Base-by-base conservation (phyloP, 257 asterid species). In the Nemophila menziesii region DNA sequence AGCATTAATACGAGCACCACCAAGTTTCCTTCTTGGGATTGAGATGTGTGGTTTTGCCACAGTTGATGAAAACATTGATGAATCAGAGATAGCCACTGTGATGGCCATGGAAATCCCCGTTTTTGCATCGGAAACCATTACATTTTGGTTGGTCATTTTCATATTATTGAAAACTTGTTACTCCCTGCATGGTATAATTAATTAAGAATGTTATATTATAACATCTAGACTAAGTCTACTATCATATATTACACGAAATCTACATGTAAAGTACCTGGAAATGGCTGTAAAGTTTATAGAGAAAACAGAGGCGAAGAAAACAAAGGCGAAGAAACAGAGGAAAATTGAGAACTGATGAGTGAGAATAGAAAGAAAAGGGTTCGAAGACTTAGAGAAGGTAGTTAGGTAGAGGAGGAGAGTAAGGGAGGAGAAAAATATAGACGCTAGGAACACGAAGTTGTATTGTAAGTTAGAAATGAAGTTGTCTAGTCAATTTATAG, bases 141-240 rank as follows among this genome's bases (percentile, higher is more conserved):
- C 60, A 19, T 57, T 70, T 51, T 70, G 82, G 62, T 70, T 70
- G 9, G 79, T 73, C 87, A 77, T 69, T 19, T 45, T 14, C 10
- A 10, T 39, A 3, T 21, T 3, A 8, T 19, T 5, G 10, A 13
- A 20, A 50, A 21, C n/a, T n/a, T n/a, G n/a, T n/a, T n/a, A 46
- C 16, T 9, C 17, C 18, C 13, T 41, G 46, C 4, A 43, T n/a
- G 19, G 17, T 4, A 29, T 45, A 19, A 46, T n/a, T 5, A 5
- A 36, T 10, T 5, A 36, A 36, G 6, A 4, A 36, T 10, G 4
- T n/a, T 6, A n/a, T n/a, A n/a, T n/a, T n/a, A n/a, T n/a, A n/a
- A n/a, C n/a, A 10, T 15, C 14, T 3, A 0, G 22, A 5, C 8
- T 5, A 37, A 22, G 29, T 16, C 33, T 17, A n/a, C 16, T 15